Conservation (phyloP, 2,329 filamentous ascomycete genomes). For the Myotisia sp. region DNA sequence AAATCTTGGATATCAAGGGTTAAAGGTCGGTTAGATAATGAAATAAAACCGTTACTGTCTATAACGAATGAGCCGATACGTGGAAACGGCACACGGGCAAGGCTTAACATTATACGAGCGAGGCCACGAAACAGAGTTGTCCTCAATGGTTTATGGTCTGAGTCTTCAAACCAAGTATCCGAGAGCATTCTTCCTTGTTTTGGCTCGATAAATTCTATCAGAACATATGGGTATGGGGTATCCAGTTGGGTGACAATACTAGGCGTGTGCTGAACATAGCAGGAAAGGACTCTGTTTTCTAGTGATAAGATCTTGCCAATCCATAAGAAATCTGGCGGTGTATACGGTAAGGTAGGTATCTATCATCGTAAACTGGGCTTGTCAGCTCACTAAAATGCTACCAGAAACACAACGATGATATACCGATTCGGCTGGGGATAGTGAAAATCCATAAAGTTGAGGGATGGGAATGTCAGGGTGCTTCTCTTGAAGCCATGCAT, state of each 20-base stretch:
- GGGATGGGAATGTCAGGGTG: constrained; percentile 10
- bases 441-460: constrained; percentile 11
- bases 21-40: constrained; percentile 17
- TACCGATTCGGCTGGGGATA: constrained; percentile 5
- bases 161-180: constrained; percentile 12
- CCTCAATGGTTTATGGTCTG: constrained; percentile 10
- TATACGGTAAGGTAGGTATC: neutral
- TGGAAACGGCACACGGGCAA: constrained; percentile 15
- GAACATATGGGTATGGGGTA: constrained; percentile 11
- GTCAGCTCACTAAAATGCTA: constrained; percentile 18
- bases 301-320: neutral
- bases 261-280: neutral
- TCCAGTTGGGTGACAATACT: neutral
- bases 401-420: neutral
- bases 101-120: constrained; percentile 12
- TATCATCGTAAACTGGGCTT: constrained; percentile 8
- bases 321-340: neutral
- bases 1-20: constrained; percentile 15
- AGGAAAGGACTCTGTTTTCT: neutral
- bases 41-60: constrained; percentile 15
- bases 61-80: constrained; percentile 24
- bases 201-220: constrained; percentile 15
- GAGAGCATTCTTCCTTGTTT: constrained; percentile 16
- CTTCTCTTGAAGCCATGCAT: constrained; percentile 3
- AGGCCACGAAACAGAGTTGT: constrained; percentile 15